Evolutionary conservation across 768 basidiomycete genomes (phyloP), one percentile per base, ranked within the genome.

Genomic region (Glaciozyma martinii): DNA sequence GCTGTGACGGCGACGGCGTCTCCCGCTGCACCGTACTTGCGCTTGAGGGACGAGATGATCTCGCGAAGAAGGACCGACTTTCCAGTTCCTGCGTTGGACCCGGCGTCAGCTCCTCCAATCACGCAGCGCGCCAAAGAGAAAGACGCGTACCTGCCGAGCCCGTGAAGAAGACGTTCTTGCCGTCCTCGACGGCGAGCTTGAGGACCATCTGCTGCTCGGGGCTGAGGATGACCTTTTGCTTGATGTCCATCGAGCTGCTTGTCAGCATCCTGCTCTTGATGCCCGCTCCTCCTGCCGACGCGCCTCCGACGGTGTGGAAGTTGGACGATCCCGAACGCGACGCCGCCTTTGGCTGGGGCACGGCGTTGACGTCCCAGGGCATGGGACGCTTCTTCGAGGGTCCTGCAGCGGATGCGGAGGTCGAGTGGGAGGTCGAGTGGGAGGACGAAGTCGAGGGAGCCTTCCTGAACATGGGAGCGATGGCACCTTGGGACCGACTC

Each of bases 11-110:
- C 93, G 27, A 98, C 83, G 23, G 67, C 68, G 59, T 72, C 71
- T 16, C 60, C 33, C 23, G 50, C 61, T 8, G 78, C 86, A 16
- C 66, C 62, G 73, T 82, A 77, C 68, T 80, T 84, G 72, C 80
- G 83, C 54, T 80, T 82, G 59, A 99, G 79, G 2, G 80, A 77
- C 71, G 83, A 82, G 75, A 97, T 95, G 56, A 97, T 93, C 76
- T 93, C 90, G 21, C 92, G 83, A 23, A 98, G 81, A 5, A 98
- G 82, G 30, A 98, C 90, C 5, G 93, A 97, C 77, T 98, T 98
- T 55, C 94, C 94, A 18, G 94, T 95, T 67, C 94, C 94, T 95
- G 55, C 19, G 30, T 33, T 32, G 32, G 18, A 3, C 8, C 19
- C 8, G 5, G 10, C 10, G 33, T 12, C 12, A 37, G 55, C 23